Base-by-base conservation (phyloP, 495 filamentous ascomycete genomes). In the Penicillium arizonense region DNA sequence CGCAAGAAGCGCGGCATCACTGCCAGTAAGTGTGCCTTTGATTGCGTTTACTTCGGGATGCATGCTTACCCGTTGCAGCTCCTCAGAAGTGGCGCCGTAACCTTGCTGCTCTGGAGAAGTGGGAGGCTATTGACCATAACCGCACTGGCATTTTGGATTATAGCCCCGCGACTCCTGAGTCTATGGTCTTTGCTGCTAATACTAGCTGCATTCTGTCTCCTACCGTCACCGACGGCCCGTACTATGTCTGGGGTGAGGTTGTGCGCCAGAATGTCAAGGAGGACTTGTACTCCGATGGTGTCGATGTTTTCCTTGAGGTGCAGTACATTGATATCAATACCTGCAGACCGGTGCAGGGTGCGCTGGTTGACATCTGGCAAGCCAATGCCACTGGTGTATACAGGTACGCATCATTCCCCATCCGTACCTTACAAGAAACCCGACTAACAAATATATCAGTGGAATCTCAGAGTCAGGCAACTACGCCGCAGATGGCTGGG, bases 171-270 rank as follows among this genome's bases (percentile, higher is more conserved):
- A 63, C 59, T 10, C 56, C 59, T 12, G 67, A 70, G 23, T 58
- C 59, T 12, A 65, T 70, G 23, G 69, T 84, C 13, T 85, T 84
- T 57, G 60, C 69, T 18, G 77, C 77, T 34, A 75, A 77, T 55
- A 77, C 77, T n/a, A 76, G 77, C 23, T 80, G 77, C 54, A 76
- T 83, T 37, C 65, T 82, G 28, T 68, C 77, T 5, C 80, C 78
- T 3, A 77, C 79, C 26, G 58, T 80, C 44, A 81, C 77, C 5
- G 76, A 75, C 44, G 79, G 80, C 0, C 79, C 80, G 1, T 82
- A 81, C 70, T 82, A 79, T 53, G 74, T 82, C 16, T 73, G 70
- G 53, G 79, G 76, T 21, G 77, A 80, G 56, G 64, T 75, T 28
- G 65, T 74, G 41, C 68, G 77, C 16, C 60, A 72, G 41, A 68